phyloP scores from a whole-genome alignment of 495 filamentous ascomycete species.

The Aspergillus cavernicola region DNA sequence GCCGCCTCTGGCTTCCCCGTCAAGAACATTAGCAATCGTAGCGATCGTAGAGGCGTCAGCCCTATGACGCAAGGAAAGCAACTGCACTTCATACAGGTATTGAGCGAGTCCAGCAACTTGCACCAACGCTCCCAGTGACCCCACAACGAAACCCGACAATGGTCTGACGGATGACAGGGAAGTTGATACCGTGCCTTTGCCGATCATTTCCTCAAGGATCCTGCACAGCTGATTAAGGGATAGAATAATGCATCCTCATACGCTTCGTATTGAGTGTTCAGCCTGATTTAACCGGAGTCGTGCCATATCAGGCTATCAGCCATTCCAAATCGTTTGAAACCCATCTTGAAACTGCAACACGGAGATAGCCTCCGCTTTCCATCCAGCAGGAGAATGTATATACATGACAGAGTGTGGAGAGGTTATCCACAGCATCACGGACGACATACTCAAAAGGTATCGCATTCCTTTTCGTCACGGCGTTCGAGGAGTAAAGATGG shows the following conservation, averaged over 20 bases:
- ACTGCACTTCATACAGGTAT: neutral
- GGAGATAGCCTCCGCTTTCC: neutral
- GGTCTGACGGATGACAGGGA: neutral
- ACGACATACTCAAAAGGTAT: neutral
- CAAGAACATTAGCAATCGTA: neutral
- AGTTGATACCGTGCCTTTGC: slow-evolving; percentile 12
- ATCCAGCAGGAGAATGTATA: neutral
- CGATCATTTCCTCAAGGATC: slow-evolving; percentile 20
- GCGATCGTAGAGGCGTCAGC: neutral
- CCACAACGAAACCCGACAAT: neutral
- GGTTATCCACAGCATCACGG: neutral
- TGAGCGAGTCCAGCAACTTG: neutral
- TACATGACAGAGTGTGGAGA: neutral
- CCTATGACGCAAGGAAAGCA: neutral
- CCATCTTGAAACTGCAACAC: neutral
- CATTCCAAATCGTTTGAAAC: neutral
- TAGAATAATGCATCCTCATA: neutral
- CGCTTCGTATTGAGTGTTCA: neutral
- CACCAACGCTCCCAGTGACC: neutral
- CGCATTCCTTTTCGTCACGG: neutral
- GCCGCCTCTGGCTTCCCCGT: neutral
- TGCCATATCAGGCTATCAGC: neutral
- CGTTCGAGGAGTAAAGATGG: too few relatives aligned
- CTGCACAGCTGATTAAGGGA: neutral
- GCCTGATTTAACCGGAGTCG: slow-evolving; percentile 17